These are phyloP conservation scores for Yamadazyma philogaea DNA, from an alignment of 805 yeast species.

Conservation along the genomic window DNA sequence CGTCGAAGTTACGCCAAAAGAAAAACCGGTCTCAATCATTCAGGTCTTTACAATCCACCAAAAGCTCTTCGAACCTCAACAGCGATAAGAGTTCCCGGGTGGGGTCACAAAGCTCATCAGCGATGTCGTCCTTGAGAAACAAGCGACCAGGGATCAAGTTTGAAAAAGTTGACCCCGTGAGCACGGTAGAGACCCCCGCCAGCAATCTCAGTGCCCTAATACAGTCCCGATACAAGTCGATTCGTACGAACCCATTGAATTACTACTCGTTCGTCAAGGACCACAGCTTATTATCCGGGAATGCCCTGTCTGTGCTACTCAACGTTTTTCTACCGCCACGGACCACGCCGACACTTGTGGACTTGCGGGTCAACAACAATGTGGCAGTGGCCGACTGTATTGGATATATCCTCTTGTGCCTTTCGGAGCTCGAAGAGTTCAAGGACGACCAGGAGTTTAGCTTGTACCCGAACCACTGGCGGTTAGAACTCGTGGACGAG, in stretches of 20 bases:
- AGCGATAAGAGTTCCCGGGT: background rate
- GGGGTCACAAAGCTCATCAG: background rate
- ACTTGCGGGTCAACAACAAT: slow-evolving; percentile 24
- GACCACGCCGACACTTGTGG: slow-evolving; percentile 22
- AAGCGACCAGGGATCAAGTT: slow-evolving; percentile 16
- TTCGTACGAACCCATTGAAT: slow-evolving; percentile 43
- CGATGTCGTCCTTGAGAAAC: slow-evolving; percentile 6
- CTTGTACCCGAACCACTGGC: slow-evolving; percentile 60
- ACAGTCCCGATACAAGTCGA: slow-evolving; percentile 30
- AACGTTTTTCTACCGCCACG: slow-evolving; percentile 36
- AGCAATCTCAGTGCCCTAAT: slow-evolving; percentile 47
- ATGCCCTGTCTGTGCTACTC: slow-evolving; percentile 8
- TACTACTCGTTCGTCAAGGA: slow-evolving; percentile 33
- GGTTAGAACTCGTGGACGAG: slow-evolving; percentile 80
- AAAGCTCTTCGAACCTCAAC: slow-evolving; percentile 1
- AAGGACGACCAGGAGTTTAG: slow-evolving; percentile 10
- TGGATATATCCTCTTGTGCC: slow-evolving; percentile 34
- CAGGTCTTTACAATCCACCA: slow-evolving; percentile 1
- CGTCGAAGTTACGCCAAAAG: slow-evolving; percentile 11
- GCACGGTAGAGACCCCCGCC: slow-evolving; percentile 9
- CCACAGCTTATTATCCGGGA: slow-evolving; percentile 1
- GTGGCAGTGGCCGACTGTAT: slow-evolving; percentile 38
- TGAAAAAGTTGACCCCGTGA: slow-evolving; percentile 19
- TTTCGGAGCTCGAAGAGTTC: slow-evolving; percentile 22
- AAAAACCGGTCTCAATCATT: slow-evolving; percentile 6